phyloP scores from a whole-genome alignment of 2,329 filamentous ascomycete species.

The Exutisphaerella laricina region DNA sequence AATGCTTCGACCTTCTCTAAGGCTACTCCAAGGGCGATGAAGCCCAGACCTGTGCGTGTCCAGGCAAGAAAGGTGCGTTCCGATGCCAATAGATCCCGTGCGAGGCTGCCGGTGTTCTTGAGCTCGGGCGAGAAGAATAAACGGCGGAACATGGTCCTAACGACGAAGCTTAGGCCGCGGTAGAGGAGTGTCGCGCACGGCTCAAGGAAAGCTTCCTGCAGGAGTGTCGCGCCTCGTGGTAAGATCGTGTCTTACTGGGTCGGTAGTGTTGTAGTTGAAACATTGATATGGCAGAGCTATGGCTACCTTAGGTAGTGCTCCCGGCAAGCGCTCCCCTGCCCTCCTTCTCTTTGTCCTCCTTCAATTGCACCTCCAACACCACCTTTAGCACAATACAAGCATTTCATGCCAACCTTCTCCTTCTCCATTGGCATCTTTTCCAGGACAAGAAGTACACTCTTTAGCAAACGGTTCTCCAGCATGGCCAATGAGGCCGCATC shows the following conservation, averaged over 20 bases:
- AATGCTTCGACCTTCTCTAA: constrained; percentile 44
- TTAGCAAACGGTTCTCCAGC: constrained; percentile 12
- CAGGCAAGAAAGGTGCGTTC: constrained; percentile 52
- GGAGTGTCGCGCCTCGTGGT: no score
- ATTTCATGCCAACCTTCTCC: not conserved
- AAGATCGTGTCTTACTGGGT: no score
- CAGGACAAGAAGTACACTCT: not conserved
- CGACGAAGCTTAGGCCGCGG: not conserved
- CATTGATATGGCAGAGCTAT: no score
- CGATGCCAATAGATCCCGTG: constrained; percentile 50
- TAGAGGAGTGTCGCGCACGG: not conserved
- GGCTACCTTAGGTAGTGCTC: no score
- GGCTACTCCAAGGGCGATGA: constrained; percentile 50
- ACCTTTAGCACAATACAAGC: no score
- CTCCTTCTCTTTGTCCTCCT: no score
- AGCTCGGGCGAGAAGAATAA: constrained; percentile 19
- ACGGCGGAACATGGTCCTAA: constrained; percentile 16
- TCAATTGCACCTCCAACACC: no score
- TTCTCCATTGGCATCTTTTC: not conserved
- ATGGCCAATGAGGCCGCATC: constrained; percentile 38
- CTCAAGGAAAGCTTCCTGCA: not conserved
- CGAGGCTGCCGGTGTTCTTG: constrained; percentile 46
- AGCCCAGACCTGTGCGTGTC: constrained; percentile 49
- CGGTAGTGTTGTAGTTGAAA: no score
- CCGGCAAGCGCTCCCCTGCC: no score